Evolutionary conservation across 2,329 filamentous ascomycete genomes (phyloP), one percentile per base, ranked within the genome.

Genomic region (Ilyonectria mors-panacis): DNA sequence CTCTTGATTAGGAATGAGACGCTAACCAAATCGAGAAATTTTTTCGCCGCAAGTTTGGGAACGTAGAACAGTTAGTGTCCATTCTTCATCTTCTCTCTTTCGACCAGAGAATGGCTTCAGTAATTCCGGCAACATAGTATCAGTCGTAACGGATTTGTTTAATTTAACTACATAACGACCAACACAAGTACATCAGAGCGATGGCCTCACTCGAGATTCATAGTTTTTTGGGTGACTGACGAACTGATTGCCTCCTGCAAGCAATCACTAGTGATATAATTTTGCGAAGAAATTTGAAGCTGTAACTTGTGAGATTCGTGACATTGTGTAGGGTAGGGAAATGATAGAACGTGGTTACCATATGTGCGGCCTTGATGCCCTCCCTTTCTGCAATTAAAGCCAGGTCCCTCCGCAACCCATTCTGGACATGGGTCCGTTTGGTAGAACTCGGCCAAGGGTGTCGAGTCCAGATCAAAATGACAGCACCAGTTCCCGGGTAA

Each of bases 391-490:
- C 63, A 12, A 54, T 10, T 55, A 48, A 61, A 6, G 9, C 42
- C 33, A 70, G 8, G 2, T 67, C 68, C 19, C 63, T 60, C 10
- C 55, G 61, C 15, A 69, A 1, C 0, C 68, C 28, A 13, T 59
- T 54, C 30, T 69, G 67, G 6, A 50, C 30, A 12, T 57, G 50
- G 4, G 21, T 54, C 6, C 35, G 58, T n/a, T 69, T 70, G 7
- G 47, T 39, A 1, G 63, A 69, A 3, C 26, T 28, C 6, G 59
- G 17, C 3, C 45, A 47, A 7, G 44, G 63, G 30, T 50, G 47
- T 50, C 47, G 55, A 26, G 66, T 61, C 68, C 68, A 70, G 39
- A 70, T 61, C 59, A 70, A 50, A 50, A 70, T 7, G 3, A 53
- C 63, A 13, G n/a, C 51, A 12, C 23, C n/a, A 13, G 55, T 66